Conservation (phyloP, 2,329 filamentous ascomycete species). For the Byssochlamys sp. region DNA sequence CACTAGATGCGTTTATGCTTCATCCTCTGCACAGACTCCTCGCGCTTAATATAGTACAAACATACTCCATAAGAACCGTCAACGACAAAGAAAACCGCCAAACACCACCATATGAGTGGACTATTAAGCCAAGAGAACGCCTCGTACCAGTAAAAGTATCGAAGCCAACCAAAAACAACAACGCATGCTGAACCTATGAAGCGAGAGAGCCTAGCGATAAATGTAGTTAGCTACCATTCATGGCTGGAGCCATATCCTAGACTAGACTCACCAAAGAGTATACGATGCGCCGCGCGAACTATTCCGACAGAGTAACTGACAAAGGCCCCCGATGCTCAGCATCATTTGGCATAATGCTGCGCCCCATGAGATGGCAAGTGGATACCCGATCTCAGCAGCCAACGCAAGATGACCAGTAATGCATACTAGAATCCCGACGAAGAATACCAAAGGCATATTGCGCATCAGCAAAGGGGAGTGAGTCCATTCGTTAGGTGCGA, state of each 20-base stretch:
- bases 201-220: background rate
- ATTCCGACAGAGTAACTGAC: background rate
- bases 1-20: background rate
- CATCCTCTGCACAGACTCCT: background rate
- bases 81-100: background rate
- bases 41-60: background rate
- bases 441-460: background rate
- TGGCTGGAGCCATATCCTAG: background rate
- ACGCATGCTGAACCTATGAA: background rate
- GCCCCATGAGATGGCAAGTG: background rate
- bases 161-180: background rate
- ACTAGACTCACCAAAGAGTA: background rate
- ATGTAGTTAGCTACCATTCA: background rate
- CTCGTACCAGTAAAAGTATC: background rate
- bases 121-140: background rate
- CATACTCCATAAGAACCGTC: background rate
- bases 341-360: background rate
- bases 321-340: background rate
- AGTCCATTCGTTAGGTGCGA: background rate
- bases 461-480: conserved; percentile 1
- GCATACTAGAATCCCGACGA: background rate
- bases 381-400: background rate
- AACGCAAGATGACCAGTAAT: background rate
- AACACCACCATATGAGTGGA: background rate
- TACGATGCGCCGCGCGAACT: background rate